Evolutionary conservation across 495 filamentous ascomycete species (phyloP).

Genomic region (Gamarada debralockiae): DNA sequence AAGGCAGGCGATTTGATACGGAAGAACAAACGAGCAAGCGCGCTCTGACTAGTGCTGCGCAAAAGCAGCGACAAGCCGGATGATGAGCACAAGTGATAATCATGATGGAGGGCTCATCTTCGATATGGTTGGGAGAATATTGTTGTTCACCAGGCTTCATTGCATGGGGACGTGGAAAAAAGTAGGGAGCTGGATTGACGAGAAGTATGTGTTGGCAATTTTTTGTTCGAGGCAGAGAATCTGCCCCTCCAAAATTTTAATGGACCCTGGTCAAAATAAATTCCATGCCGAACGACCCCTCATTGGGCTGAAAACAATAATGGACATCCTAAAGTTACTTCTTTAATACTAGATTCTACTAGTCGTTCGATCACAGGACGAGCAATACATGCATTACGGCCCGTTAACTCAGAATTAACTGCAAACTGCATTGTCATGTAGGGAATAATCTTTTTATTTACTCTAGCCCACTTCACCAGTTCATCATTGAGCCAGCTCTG

Average conservation of each 20-base stretch:
- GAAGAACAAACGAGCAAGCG: conserved; percentile 25
- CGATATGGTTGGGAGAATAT: background rate
- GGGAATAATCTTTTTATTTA: too few relatives aligned
- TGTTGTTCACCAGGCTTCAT: conserved; percentile 3
- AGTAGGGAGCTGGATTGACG: background rate
- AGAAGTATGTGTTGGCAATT: conserved; percentile 13
- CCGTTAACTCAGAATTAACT: too few relatives aligned
- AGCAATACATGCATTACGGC: too few relatives aligned
- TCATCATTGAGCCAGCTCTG: too few relatives aligned
- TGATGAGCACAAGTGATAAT: background rate
- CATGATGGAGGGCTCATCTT: background rate
- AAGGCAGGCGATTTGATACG: conserved; percentile 12
- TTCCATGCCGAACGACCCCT: too few relatives aligned
- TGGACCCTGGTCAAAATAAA: background rate
- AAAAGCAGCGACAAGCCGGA: conserved; percentile 15
- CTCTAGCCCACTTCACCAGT: too few relatives aligned
- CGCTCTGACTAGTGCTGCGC: conserved; percentile 3
- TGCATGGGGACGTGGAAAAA: background rate
- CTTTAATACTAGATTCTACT: too few relatives aligned
- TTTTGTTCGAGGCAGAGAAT: too few relatives aligned
- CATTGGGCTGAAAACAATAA: too few relatives aligned
- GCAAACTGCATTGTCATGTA: too few relatives aligned
- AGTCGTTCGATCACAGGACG: too few relatives aligned
- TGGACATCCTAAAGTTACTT: too few relatives aligned
- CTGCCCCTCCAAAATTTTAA: background rate